Base-by-base conservation (phyloP, 208 protist species). In the Leishmania tarentolae region DNA sequence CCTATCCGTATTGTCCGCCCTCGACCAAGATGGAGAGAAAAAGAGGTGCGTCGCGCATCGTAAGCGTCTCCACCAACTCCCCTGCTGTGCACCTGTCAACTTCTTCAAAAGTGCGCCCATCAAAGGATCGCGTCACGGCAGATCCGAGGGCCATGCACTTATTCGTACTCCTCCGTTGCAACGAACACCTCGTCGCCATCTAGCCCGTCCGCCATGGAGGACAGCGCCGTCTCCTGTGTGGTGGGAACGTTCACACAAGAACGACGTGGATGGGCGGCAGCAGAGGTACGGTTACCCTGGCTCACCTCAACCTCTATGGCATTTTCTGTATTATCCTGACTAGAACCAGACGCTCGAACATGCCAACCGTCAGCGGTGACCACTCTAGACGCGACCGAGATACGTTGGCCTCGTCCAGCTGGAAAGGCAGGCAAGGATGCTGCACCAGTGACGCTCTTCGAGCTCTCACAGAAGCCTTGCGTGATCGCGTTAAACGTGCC, bases 121-220 rank as follows among this genome's bases (percentile, higher is more conserved):
- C 35, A 50, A 50, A 40, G 72, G n/a, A 37, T 37, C 35, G 47
- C 17, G 57, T 2, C 56, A 46, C 9, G 40, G 40, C n/a, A 37
- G 15, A 28, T 52, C 24, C 13, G 28, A 44, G 40, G n/a, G 66
- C 19, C 11, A 44, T 31, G 57, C 0, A 17, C 37, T 75, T 91
- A 95, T 73, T 96, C 92, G 76, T 82, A 97, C 80, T 97, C 94
- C 59, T 93, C 83, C 4, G 94, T 97, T 6, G 88, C 94, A 44
- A 97, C 92, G 79, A 97, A 95, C 8, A 94, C 87, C 71, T 97
- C 94, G 77, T 63, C 81, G 52, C 83, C 84, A 72, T 94, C 87
- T 13, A 95, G 61, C 11, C 76, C 90, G 31, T 85, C 87, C 2
- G 81, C 61, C 46, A 72, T n/a, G 40, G 91, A 89, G 37, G 89